Base-by-base conservation (phyloP, 371 early-diverging fungal species). In the Mucor mucedo region DNA sequence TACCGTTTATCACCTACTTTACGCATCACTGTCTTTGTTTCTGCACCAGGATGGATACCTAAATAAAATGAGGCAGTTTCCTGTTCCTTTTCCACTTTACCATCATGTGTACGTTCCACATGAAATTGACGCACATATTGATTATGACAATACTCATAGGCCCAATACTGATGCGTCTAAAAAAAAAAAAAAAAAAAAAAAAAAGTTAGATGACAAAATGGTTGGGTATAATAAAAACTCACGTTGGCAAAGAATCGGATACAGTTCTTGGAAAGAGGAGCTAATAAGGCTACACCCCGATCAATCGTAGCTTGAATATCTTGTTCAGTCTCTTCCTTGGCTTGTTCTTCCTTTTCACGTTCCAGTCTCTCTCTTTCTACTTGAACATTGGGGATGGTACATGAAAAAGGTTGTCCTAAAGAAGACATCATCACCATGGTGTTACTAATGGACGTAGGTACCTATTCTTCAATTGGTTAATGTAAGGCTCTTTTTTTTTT, bases 111-210 rank as follows among this genome's bases (percentile, higher is more conserved):
- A 10, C 71, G 70, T 30, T 77, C 77, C 13, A 77, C 66, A 58
- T 92, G 90, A 66, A 79, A 91, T 71, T 94, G 94, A 4, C 91
- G 87, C 14, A 94, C 85, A 47, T 86, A 75, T 39, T 69, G 73
- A 48, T 76, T 73, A 70, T 90, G 92, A 65, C 94, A 94, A 68
- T 87, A 91, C 72, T 94, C 93, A 62, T 91, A 94, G 0, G 87
- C 78, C 92, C 92, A 94, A 73, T 87, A 93, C 16, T 82, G 86
- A 30, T 76, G 73, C 16, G 70, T 65, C 84, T 91, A 78, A n/a
- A n/a, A 42, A 14, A 42, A 9, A n/a, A 9, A 42, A n/a, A 9
- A 9, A 42, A 42, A 14, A 42, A 14, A 42, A 27, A 32, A 7
- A 7, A 35, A 7, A 7, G 35, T n/a, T n/a, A n/a, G n/a, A n/a